Evolutionary conservation across 495 filamentous ascomycete species (phyloP).

Genomic region (Annulohypoxylon bovei): DNA sequence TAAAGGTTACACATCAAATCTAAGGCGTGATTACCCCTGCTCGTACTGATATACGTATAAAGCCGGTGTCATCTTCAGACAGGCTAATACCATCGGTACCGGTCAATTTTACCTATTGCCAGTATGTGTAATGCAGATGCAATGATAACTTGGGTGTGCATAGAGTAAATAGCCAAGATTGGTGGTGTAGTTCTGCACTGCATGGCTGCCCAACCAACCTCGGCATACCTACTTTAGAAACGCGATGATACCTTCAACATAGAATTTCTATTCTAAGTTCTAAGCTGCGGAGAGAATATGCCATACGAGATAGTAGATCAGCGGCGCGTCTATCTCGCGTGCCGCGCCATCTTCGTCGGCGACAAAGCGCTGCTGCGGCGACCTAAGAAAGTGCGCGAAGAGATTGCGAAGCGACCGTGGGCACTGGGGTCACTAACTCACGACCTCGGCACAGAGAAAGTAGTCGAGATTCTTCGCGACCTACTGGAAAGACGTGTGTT

Average conservation of each 20-base stretch:
- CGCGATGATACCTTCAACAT: background rate
- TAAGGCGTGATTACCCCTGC: too few relatives aligned
- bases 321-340: constrained; percentile 47
- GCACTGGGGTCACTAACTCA: constrained; percentile 42
- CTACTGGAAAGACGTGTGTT: constrained; percentile 46
- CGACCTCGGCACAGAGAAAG: constrained; percentile 43
- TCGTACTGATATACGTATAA: too few relatives aligned
- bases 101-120: background rate
- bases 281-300: constrained; percentile 3
- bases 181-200: constrained; percentile 1
- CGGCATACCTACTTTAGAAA: background rate
- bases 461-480: constrained; percentile 44
- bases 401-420: constrained; percentile 27
- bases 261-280: background rate
- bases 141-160: background rate
- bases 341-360: constrained; percentile 48
- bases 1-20: too few relatives aligned
- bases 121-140: background rate
- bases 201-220: constrained; percentile 18
- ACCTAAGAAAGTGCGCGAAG: constrained; percentile 46
- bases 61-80: background rate
- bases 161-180: background rate
- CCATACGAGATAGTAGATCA: constrained; percentile 17
- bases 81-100: too few relatives aligned
- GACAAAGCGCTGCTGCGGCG: constrained; percentile 44